These are phyloP conservation scores for Pseudovirgaria hyperparasitica DNA, from an alignment of 2,329 filamentous ascomycete genomes.

Conservation along the genomic window DNA sequence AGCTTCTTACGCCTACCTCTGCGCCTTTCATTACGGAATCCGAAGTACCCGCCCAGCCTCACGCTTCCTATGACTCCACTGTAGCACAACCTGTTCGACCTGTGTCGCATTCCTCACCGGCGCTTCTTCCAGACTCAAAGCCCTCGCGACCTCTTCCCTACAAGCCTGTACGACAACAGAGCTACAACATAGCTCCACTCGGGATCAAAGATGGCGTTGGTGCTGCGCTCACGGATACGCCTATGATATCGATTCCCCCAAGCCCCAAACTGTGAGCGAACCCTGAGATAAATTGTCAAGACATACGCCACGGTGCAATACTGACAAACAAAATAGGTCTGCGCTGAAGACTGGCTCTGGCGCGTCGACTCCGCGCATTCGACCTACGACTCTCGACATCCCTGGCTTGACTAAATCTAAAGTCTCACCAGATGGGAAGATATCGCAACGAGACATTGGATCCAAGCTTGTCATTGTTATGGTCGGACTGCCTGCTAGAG, in stretches of 20 bases:
- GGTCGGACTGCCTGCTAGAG: constrained; percentile 88
- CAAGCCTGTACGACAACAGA: no score
- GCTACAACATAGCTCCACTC: not conserved
- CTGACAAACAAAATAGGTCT: constrained; percentile 34
- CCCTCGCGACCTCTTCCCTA: no score
- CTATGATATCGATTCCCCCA: constrained; percentile 46
- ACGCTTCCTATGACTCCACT: no score
- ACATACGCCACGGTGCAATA: not conserved
- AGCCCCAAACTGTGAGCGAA: constrained; percentile 47
- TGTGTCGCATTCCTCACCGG: no score
- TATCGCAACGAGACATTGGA: constrained; percentile 85
- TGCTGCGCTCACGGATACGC: constrained; percentile 48
- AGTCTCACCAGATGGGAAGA: constrained; percentile 89
- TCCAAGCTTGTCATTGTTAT: constrained; percentile 96
- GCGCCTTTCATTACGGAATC: not conserved
- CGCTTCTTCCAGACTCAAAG: constrained; percentile 21
- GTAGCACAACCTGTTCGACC: no score
- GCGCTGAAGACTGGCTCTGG: constrained; percentile 63
- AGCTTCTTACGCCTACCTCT: no score
- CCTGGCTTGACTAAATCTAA: constrained; percentile 91
- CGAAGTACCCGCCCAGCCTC: constrained; percentile 1
- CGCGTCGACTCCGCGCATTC: constrained; percentile 63
- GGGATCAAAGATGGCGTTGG: constrained; percentile 33
- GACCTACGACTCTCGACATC: constrained; percentile 92
- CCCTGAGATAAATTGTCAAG: constrained; percentile 9